Base-by-base conservation (phyloP, 2,329 filamentous ascomycete genomes). In the Pseudopithomyces chartarum region DNA sequence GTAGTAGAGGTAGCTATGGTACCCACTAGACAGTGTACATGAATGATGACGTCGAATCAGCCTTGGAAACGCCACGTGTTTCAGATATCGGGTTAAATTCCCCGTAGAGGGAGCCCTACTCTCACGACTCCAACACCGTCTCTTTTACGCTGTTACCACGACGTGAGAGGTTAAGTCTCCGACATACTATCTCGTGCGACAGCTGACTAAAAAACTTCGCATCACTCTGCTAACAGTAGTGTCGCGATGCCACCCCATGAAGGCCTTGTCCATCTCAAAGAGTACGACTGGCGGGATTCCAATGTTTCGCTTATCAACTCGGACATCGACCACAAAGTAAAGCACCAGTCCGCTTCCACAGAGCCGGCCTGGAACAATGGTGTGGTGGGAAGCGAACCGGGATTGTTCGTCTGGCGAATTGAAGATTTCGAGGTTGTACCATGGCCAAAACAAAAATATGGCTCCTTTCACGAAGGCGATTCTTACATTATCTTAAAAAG, bases 341-440 rank as follows among this genome's bases (percentile, higher is more conserved):
- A 90, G 69, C 84, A 88, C 79, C 84, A 84, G 57, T 89, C 87
- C 11, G 87, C 87, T 2, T 73, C 80, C 8, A 83, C 83, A 6
- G 87, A 90, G 62, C 87, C 87, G 0, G 87, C 87, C 8, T 90
- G 87, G 87, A 85, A 87, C 64, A 79, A 85, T 58, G 83, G 83
- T 52, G 66, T 68, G 36, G 75, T 89, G 42, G 85, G 87, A 33
- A 61, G 76, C 36, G 63, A 76, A 13, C 70, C 85, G 0, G 87
- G 87, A 0, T 79, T 90, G 2, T 78, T 78, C 60, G 76, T 89
- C 59, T 90, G 87, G 87, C 85, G 87, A 58, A 87, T 90, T 61
- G 87, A 90, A 66, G 77, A 87, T 52, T 90, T 90, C 63, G 77
- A 87, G 65, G 86, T 90, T 4, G 76, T 89, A 26, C 75, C 84